Conservation (phyloP, 208 protist species). For the Leishmania braziliensis region DNA sequence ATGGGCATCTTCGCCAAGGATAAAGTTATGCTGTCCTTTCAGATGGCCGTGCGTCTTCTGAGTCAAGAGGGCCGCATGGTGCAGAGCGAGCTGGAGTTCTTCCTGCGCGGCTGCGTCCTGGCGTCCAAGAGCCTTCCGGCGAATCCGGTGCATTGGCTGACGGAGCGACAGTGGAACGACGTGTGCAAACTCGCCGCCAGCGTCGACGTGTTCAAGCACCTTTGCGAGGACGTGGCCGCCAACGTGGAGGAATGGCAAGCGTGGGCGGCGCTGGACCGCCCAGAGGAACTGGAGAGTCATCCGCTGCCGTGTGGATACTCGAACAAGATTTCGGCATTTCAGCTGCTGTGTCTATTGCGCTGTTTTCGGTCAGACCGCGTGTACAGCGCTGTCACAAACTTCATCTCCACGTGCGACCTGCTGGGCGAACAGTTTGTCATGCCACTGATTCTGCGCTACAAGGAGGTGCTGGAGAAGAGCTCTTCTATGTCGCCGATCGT, state of each 20-base stretch:
- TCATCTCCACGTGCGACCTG: conserved; percentile 92
- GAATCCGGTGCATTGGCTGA: conserved; percentile 93
- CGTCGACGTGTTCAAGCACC: conserved; percentile 75
- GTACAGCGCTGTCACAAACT: conserved; percentile 92
- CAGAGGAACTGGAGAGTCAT: conserved; percentile 83
- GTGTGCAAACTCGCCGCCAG: conserved; percentile 85
- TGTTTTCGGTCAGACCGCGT: conserved; percentile 98
- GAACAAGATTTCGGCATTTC: conserved; percentile 83
- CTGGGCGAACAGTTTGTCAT: conserved; percentile 96
- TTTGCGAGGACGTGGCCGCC: conserved; percentile 77
- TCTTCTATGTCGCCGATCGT: conserved; percentile 95
- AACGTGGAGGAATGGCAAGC: conserved; percentile 90
- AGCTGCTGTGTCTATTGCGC: conserved; percentile 95
- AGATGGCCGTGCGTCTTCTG: conserved; percentile 97
- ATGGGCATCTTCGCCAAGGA: conserved; percentile 98
- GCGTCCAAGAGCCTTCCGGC: conserved; percentile 90
- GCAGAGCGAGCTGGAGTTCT: conserved; percentile 96
- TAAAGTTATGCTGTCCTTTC: conserved; percentile 98
- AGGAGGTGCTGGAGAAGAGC: conserved; percentile 95
- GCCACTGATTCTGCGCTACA: conserved; percentile 97
- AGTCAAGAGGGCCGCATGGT: conserved; percentile 85
- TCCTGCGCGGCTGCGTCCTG: conserved; percentile 97
- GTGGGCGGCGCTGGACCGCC: conserved; percentile 93
- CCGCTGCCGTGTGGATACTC: conserved; percentile 80
- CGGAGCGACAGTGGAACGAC: conserved; percentile 97